phyloP scores from a whole-genome alignment of 2,329 filamentous ascomycete genomes.

The Moelleriella libera region DNA sequence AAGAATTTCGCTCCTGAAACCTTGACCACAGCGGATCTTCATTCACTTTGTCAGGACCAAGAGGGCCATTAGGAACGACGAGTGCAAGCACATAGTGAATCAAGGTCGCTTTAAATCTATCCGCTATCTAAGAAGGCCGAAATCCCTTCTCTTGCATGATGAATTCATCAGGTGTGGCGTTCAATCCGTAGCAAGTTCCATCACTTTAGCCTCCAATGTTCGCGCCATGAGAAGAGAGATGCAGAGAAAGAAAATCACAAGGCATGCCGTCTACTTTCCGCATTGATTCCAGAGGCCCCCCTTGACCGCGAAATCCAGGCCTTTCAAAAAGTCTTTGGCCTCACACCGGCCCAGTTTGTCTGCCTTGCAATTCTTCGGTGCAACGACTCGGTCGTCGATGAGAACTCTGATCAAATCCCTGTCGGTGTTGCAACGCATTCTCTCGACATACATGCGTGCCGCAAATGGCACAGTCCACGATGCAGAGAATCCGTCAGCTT shows the following conservation, averaged over 20 bases:
- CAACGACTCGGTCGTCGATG: conserved; percentile 71
- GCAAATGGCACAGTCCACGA: conserved; percentile 75
- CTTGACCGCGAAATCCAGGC: conserved; percentile 55
- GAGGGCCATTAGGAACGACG: no score
- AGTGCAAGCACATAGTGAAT: no score
- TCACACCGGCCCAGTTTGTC: conserved; percentile 60
- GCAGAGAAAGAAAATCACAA: background rate
- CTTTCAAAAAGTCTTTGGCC: conserved; percentile 56
- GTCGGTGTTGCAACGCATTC: conserved; percentile 50
- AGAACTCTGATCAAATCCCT: conserved; percentile 68
- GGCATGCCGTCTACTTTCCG: conserved; percentile 5
- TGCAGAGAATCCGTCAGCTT: conserved; percentile 56
- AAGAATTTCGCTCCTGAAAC: no score
- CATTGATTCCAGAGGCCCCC: conserved; percentile 66
- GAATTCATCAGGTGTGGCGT: no score
- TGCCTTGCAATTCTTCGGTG: conserved; percentile 53
- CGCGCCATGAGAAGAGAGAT: background rate
- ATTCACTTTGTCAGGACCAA: no score
- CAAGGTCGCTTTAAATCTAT: no score
- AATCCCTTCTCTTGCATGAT: no score
- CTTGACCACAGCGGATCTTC: no score
- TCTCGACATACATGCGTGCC: conserved; percentile 73
- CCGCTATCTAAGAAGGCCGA: no score
- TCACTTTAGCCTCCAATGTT: background rate
- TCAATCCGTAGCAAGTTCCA: no score